Percentiles rank a stretch among this genome's conserved stretches.
Conservation (phyloP, 495 filamentous ascomycete species). For the Pseudoneurospora amorphoporcata region DNA sequence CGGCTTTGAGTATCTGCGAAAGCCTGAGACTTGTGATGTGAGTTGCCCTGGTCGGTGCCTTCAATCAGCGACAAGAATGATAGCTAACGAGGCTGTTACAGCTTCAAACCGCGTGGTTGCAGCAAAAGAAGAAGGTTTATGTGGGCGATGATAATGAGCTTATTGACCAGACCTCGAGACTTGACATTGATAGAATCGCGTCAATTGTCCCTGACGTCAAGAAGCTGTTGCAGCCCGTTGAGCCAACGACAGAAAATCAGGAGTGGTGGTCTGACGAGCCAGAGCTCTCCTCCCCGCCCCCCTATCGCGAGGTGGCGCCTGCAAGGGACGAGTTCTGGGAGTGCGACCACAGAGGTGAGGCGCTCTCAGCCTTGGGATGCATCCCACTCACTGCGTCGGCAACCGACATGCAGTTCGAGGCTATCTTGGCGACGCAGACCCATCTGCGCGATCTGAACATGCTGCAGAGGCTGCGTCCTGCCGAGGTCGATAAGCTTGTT, state of each 20-base stretch:
- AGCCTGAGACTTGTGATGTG: slow-evolving; percentile 12
- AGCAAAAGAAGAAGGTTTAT: slow-evolving; percentile 9
- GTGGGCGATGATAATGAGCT: background rate
- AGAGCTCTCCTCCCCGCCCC: background rate
- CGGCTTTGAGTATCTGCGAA: slow-evolving; percentile 16
- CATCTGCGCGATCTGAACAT: slow-evolving; percentile 15
- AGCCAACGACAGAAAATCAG: background rate
- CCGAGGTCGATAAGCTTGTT: slow-evolving; percentile 10
- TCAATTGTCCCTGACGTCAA: slow-evolving; percentile 5
- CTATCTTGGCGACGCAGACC: slow-evolving; percentile 11
- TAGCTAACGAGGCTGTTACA: background rate
- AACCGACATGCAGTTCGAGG: slow-evolving; percentile 6
- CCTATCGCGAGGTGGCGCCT: slow-evolving; percentile 6
- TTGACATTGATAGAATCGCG: slow-evolving; percentile 8
- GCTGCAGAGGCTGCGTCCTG: slow-evolving; percentile 11
- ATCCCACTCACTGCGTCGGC: slow-evolving; percentile 8
- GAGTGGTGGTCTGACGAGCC: background rate
- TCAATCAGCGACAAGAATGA: background rate
- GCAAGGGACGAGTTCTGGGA: slow-evolving; percentile 15
- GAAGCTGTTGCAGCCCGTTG: background rate
- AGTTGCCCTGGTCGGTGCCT: background rate
- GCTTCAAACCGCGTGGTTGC: slow-evolving; percentile 14
- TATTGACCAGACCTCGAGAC: background rate
- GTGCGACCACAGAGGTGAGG: slow-evolving; percentile 1
- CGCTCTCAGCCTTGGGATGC: slow-evolving; percentile 10